Evolutionary conservation across 164 flowering plant genomes (phyloP), one percentile per base, ranked within the genome.

Genomic region (Houttuynia cordata): DNA sequence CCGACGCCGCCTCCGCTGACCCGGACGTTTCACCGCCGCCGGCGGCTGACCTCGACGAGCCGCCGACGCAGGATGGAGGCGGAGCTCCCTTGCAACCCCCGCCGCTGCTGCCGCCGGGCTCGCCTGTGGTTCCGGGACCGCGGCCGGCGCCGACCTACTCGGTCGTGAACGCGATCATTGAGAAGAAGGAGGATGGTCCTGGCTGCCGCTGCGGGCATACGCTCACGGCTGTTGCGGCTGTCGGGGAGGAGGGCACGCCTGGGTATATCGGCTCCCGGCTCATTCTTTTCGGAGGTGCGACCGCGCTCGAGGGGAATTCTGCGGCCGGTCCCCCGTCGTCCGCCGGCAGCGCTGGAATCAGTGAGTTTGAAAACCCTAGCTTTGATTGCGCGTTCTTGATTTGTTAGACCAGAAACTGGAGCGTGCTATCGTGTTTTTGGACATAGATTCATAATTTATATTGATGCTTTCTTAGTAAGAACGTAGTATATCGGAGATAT

Each of bases 121-220:
- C 59, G 69, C 66, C 71, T 39, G 59, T 77, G 3, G 84, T 81
- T 60, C 85, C 72, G 17, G 99, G 96, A 56, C 96, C 99, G 24
- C 77, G 96, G 67, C 85, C 75, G 39, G 99, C 99, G 22, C 99
- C 99, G 23, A 71, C 80, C 1, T 94, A 88, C 59, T 64, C 91
- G 20, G 96, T 83, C 47, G 96, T 88, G 59, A 81, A 80, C 62
- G 93, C 93, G 3, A 57, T 87, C 19, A 70, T 88, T 15, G 99
- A 94, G 76, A 85, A 91, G 84, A 83, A 88, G 64, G 99, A 88
- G 62, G 99, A 94, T 39, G 97, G 99, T 15, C 90, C 99, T 1
- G 99, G 99, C 15, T 87, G 95, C 10, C 66, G 99, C 77, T 94
- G 99, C 51, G 99, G 99, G 19, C 99, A 94, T 64, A 94, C 99